These are phyloP conservation scores for Hypoxylon sp. DNA, from an alignment of 2,329 filamentous ascomycete genomes.

Conservation along the genomic window DNA sequence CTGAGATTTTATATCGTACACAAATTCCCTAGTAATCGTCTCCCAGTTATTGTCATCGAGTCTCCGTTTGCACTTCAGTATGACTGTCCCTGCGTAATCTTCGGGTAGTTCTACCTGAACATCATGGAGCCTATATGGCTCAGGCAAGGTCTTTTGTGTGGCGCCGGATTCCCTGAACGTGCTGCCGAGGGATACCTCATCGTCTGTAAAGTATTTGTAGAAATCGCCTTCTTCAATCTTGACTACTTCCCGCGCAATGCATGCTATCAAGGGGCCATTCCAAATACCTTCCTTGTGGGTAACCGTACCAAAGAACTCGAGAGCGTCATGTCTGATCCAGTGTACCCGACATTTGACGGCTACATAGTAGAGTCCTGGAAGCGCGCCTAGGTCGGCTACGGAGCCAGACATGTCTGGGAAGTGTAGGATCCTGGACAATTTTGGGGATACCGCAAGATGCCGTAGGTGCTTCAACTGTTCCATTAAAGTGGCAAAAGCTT, in stretches of 20 bases:
- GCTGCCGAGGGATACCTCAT: neutral
- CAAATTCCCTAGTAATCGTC: slow-evolving; percentile 30
- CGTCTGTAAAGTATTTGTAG: slow-evolving; percentile 22
- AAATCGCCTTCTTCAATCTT: slow-evolving; percentile 57
- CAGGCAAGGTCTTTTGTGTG: slow-evolving; percentile 15
- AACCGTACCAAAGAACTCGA: slow-evolving; percentile 27
- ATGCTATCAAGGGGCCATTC: slow-evolving; percentile 55
- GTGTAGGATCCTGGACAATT: slow-evolving; percentile 10
- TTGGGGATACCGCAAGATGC: neutral
- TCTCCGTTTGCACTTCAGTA: slow-evolving; percentile 29
- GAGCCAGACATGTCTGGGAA: slow-evolving; percentile 54
- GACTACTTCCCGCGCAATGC: slow-evolving; percentile 57
- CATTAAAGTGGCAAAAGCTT: slow-evolving; percentile 56
- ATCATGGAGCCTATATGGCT: slow-evolving; percentile 34
- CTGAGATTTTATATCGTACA: slow-evolving; percentile 26
- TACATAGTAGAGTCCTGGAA: slow-evolving; percentile 62
- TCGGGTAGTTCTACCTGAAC: slow-evolving; percentile 38
- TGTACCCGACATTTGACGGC: slow-evolving; percentile 64
- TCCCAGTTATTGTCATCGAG: slow-evolving; percentile 22
- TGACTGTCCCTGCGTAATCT: slow-evolving; percentile 28
- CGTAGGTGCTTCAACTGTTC: slow-evolving; percentile 37
- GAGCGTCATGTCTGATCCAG: slow-evolving; percentile 56
- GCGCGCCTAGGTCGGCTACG: slow-evolving; percentile 61
- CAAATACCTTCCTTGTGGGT: slow-evolving; percentile 59
- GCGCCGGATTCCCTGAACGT: neutral